A percentile compares a stretch with the other conserved stretches of the same genome.
phyloP scores from a whole-genome alignment of 2,329 filamentous ascomycete genomes.

The Trichoderma sp. region DNA sequence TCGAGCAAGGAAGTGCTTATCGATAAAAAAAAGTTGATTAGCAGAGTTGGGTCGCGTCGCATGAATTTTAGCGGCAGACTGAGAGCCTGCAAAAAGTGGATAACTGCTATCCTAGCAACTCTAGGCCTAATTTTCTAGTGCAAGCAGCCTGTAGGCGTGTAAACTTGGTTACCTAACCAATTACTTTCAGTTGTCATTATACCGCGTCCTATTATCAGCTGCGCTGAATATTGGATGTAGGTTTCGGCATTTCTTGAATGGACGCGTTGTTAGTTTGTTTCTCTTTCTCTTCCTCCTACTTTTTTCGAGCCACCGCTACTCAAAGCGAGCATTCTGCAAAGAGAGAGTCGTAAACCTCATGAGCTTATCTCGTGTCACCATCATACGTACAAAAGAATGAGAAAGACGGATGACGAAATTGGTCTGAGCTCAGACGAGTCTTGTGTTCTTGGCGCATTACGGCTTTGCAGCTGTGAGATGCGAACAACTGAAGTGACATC shows the following conservation, averaged over 20 bases:
- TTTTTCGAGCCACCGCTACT: not conserved
- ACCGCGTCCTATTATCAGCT: not conserved
- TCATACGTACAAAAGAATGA: not conserved
- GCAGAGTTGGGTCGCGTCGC: not conserved
- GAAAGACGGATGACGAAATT: not conserved
- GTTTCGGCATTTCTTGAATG: not conserved
- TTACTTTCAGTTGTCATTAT: too few species aligned
- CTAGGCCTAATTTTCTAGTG: not conserved
- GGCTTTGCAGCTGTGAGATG: not conserved
- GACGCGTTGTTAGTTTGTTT: too few species aligned
- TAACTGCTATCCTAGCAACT: not conserved
- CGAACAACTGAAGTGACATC: not conserved
- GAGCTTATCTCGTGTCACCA: not conserved
- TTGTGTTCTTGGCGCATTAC: not conserved
- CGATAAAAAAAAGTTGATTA: constrained; percentile 23
- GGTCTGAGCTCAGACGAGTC: not conserved
- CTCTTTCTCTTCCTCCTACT: too few species aligned
- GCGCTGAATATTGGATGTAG: not conserved
- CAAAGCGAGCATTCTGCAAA: not conserved
- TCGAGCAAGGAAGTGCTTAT: constrained; percentile 11
- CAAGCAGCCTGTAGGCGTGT: not conserved
- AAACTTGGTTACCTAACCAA: too few species aligned
- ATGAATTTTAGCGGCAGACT: not conserved
- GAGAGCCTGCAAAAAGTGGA: constrained; percentile 4
- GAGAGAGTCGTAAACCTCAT: not conserved